These are phyloP conservation scores for Hirschfeldia incana DNA, from an alignment of 345 rosid genomes.

Conservation along the genomic window DNA sequence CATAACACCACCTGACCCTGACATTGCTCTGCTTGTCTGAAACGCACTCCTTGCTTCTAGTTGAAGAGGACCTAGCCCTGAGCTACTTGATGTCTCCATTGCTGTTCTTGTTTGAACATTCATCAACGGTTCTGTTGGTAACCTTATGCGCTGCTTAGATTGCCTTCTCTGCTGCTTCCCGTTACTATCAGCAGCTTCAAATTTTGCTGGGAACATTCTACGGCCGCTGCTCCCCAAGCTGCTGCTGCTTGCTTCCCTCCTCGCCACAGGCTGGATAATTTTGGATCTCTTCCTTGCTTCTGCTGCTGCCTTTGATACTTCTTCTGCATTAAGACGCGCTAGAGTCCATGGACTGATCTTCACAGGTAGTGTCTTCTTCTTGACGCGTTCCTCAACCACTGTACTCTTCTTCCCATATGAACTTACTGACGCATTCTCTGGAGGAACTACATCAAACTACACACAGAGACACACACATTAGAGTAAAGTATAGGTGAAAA, in stretches of 20 bases:
- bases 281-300: background rate
- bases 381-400: conserved; percentile 56
- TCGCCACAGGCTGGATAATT: background rate
- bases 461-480: conserved; percentile 16
- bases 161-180: background rate
- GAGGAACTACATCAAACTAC: conserved; percentile 98
- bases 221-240: conserved; percentile 63
- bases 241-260: background rate
- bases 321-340: background rate
- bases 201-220: background rate
- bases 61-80: background rate
- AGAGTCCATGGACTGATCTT: conserved; percentile 1
- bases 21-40: background rate
- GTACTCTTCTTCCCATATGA: conserved; percentile 72
- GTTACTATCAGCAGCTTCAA: background rate
- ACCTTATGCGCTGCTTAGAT: background rate
- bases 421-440: conserved; percentile 90
- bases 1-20: background rate
- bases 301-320: background rate
- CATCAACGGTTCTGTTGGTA: background rate
- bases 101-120: background rate
- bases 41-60: background rate
- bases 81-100: background rate
- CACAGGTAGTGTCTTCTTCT: conserved; percentile 62
- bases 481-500: background rate